phyloP scores from a whole-genome alignment of 2,329 filamentous ascomycete genomes.

The Cladosporium velox region DNA sequence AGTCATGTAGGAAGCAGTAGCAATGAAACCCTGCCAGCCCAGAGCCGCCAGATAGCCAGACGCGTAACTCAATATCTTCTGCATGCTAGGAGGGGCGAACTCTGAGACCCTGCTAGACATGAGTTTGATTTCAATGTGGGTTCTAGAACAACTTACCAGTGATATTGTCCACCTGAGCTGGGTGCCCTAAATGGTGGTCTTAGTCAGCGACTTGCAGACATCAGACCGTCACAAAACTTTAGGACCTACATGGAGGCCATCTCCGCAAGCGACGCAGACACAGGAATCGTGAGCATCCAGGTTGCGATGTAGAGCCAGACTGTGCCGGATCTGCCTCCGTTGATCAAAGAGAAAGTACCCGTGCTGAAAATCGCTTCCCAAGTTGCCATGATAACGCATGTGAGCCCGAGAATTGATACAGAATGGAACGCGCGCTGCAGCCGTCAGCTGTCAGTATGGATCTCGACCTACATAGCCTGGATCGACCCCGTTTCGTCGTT shows the following conservation, averaged over 20 bases:
- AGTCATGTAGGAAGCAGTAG: slow-evolving; percentile 1
- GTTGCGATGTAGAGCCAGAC: slow-evolving; percentile 36
- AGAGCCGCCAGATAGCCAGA: slow-evolving; percentile 22
- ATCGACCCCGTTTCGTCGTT: neutral
- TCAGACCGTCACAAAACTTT: neutral
- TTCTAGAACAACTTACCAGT: neutral
- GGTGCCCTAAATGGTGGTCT: neutral
- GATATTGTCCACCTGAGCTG: slow-evolving; percentile 20
- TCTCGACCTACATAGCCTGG: neutral
- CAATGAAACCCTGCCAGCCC: slow-evolving; percentile 22
- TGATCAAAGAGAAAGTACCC: slow-evolving; percentile 26
- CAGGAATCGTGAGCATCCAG: slow-evolving; percentile 32
- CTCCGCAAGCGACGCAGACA: slow-evolving; percentile 32
- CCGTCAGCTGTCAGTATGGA: neutral
- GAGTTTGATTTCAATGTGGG: neutral
- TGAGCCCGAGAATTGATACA: slow-evolving; percentile 22
- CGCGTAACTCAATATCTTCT: slow-evolving; percentile 24
- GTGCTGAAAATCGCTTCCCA: slow-evolving; percentile 19
- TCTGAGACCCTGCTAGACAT: slow-evolving; percentile 16
- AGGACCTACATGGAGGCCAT: slow-evolving; percentile 37
- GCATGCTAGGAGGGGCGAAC: slow-evolving; percentile 24
- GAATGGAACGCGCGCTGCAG: slow-evolving; percentile 20
- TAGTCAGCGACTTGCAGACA: neutral
- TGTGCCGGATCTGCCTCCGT: slow-evolving; percentile 36
- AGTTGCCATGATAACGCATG: slow-evolving; percentile 22